A percentile compares a stretch with the other conserved stretches of the same genome.
Evolutionary conservation across 2,329 filamentous ascomycete genomes (phyloP).

Genomic region (Apiospora pterosperma): DNA sequence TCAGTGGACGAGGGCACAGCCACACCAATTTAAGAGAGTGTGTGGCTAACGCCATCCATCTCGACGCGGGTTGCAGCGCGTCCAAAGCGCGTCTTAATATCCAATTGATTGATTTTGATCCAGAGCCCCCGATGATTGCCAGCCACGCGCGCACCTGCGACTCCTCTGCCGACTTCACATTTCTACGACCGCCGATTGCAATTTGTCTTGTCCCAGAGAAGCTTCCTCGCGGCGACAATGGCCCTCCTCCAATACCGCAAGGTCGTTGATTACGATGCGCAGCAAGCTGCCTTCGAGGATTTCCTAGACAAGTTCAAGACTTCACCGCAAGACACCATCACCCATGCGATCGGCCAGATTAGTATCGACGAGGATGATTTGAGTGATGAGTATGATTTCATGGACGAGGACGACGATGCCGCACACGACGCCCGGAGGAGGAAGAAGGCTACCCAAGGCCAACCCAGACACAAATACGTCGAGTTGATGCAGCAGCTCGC

Average conservation of each 20-base stretch:
- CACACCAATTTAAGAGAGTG: not conserved
- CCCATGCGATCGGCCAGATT: conserved; percentile 79
- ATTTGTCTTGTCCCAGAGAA: not conserved
- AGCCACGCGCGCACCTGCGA: not conserved
- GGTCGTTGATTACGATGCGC: conserved; percentile 82
- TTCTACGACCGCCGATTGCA: not conserved
- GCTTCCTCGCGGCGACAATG: conserved; percentile 52
- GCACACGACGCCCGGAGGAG: conserved; percentile 47
- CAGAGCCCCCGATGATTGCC: not conserved
- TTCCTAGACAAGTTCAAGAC: conserved; percentile 90
- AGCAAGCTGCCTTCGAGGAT: conserved; percentile 82
- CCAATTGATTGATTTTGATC: conserved; percentile 3
- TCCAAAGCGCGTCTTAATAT: not conserved
- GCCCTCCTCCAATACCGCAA: conserved; percentile 77
- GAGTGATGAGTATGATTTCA: conserved; percentile 89
- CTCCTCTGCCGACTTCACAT: not conserved
- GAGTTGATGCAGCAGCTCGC: conserved; percentile 82
- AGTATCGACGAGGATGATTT: conserved; percentile 83
- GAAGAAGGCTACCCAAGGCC: conserved; percentile 44
- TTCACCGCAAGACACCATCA: conserved; percentile 65
- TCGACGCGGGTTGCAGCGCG: not conserved
- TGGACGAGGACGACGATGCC: conserved; percentile 71
- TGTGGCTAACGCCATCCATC: not conserved
- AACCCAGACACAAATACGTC: conserved; percentile 82
- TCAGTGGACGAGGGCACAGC: too few relatives aligned